phyloP scores from a whole-genome alignment of 495 filamentous ascomycete species.

The Trichoderma virens region DNA sequence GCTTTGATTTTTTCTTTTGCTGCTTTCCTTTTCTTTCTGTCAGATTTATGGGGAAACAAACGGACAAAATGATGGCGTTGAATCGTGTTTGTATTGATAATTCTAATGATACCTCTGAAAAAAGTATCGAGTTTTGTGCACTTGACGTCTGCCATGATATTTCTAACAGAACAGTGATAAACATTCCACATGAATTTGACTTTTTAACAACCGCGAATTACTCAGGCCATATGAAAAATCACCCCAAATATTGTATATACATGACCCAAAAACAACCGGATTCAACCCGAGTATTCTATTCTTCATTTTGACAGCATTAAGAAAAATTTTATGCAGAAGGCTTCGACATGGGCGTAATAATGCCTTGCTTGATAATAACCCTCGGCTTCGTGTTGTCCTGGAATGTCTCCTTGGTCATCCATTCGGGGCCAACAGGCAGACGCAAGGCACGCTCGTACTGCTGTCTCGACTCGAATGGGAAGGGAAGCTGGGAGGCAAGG shows the following conservation, averaged over 20 bases:
- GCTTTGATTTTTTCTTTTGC: neutral
- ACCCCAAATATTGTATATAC: neutral
- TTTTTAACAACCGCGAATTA: neutral
- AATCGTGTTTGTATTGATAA: neutral
- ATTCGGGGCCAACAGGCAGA: constrained; percentile 86
- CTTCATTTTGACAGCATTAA: neutral
- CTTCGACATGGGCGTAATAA: constrained; percentile 82
- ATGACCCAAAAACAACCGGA: no score
- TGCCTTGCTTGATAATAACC: constrained; percentile 84
- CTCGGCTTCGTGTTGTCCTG: constrained; percentile 85
- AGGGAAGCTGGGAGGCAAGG: constrained; percentile 71
- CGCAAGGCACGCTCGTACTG: constrained; percentile 90
- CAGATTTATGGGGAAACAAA: neutral
- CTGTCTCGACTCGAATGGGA: constrained; percentile 73
- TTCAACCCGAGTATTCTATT: neutral
- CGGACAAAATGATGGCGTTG: neutral
- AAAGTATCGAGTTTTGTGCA: neutral
- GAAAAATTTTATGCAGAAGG: constrained; percentile 44
- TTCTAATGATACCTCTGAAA: neutral
- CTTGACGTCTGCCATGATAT: neutral
- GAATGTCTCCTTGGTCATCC: constrained; percentile 88
- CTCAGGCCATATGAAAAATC: neutral
- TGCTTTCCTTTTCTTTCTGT: neutral
- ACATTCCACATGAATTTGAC: neutral
- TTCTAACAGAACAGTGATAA: neutral